A percentile compares a stretch with the other conserved stretches of the same genome.
These are phyloP conservation scores for Saraca asoca DNA, from an alignment of 331 rosid genomes.

Conservation along the genomic window DNA sequence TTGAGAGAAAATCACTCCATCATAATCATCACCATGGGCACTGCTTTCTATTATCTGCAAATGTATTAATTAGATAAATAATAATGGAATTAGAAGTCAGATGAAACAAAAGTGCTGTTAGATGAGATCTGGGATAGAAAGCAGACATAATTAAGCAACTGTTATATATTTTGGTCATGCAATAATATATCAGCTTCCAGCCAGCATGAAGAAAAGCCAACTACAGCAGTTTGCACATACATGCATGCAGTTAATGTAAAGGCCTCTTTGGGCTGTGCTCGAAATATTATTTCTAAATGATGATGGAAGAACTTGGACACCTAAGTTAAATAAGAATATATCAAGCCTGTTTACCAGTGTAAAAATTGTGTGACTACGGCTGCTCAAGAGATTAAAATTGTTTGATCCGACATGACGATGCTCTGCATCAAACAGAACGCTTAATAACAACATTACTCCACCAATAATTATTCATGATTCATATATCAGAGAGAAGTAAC, in stretches of 20 bases:
- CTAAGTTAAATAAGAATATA: constrained; percentile 15
- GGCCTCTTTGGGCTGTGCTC: constrained; percentile 3
- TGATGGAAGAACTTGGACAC: constrained; percentile 4
- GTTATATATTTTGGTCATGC: constrained; percentile 8
- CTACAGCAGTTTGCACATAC: constrained; percentile 16
- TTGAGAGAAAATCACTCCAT: constrained; percentile 98
- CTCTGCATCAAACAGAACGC: constrained; percentile 56
- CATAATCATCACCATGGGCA: constrained; percentile 94
- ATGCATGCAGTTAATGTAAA: constrained; percentile 25
- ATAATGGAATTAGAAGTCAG: constrained; percentile 12
- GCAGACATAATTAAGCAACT: background rate
- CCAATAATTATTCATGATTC: constrained; percentile 27
- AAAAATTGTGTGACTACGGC: constrained; percentile 99
- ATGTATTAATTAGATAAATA: constrained; percentile 34
- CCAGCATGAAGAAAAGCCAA: constrained; percentile 22
- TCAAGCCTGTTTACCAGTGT: constrained; percentile 71
- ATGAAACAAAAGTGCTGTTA: background rate
- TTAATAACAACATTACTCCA: constrained; percentile 12
- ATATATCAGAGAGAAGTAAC: constrained; percentile 13
- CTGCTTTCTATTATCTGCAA: constrained; percentile 99
- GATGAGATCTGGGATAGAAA: constrained; percentile 12
- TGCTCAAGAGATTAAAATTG: constrained; percentile 95
- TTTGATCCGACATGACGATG: constrained; percentile 99
- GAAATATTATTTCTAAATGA: constrained; percentile 18
- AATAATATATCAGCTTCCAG: constrained; percentile 17